Percentiles rank a stretch among this genome's conserved stretches.
Conservation (phyloP, 306 rosid species). For the Cucumis cinereus region DNA sequence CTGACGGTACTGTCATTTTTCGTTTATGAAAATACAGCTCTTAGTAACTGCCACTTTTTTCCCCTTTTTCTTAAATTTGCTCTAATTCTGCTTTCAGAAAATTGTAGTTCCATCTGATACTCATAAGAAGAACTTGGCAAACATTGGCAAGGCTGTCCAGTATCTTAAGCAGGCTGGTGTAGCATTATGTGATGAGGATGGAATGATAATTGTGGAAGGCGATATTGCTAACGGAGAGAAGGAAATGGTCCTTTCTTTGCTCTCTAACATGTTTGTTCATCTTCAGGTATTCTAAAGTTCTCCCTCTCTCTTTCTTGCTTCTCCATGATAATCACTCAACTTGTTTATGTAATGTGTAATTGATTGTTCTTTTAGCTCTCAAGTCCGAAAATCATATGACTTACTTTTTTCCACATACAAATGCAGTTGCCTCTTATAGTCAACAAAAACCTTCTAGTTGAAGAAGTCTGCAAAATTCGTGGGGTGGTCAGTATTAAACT, state of each 20-base stretch:
- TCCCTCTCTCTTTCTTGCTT: conserved; percentile 3
- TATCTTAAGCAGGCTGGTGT: conserved; percentile 77
- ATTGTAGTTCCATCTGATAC: conserved; percentile 68
- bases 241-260: conserved; percentile 72
- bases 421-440: conserved; percentile 82
- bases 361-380: background rate
- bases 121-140: conserved; percentile 58
- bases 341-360: background rate
- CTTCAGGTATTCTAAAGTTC: conserved; percentile 43
- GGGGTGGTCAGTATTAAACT: conserved; percentile 37
- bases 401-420: conserved; percentile 12
- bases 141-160: conserved; percentile 57
- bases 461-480: conserved; percentile 61
- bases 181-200: conserved; percentile 57
- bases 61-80: conserved; percentile 17
- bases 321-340: background rate
- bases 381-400: background rate
- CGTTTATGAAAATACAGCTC: conserved; percentile 8
- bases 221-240: conserved; percentile 70
- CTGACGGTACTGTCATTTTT: conserved; percentile 40
- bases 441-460: conserved; percentile 48
- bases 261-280: conserved; percentile 79
- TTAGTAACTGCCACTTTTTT: background rate
- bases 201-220: conserved; percentile 40
- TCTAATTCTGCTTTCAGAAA: conserved; percentile 49